These are phyloP conservation scores for Chalciporus chontae DNA, from an alignment of 768 basidiomycete genomes.

Conservation along the genomic window DNA sequence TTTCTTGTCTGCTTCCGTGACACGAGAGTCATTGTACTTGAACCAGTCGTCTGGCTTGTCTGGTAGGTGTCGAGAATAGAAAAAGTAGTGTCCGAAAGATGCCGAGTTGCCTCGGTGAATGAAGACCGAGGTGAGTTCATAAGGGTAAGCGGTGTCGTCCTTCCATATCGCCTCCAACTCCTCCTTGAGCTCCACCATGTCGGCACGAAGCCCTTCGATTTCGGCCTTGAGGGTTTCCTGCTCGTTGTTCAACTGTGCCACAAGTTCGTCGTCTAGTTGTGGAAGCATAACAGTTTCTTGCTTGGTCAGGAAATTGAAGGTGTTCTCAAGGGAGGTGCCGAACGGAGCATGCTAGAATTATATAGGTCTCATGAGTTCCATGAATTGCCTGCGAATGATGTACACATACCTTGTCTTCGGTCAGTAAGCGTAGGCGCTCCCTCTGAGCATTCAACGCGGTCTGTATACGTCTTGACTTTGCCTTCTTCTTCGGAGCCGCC, in stretches of 20 bases:
- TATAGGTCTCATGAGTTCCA: not conserved
- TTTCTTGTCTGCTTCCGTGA: constrained; percentile 68
- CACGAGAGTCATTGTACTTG: constrained; percentile 94
- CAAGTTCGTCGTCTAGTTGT: constrained; percentile 59
- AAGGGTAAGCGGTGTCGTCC: constrained; percentile 61
- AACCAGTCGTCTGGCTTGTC: constrained; percentile 82
- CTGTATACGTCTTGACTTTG: constrained; percentile 67
- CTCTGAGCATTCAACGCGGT: constrained; percentile 58
- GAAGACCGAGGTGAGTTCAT: constrained; percentile 92
- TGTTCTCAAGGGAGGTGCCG: constrained; percentile 50
- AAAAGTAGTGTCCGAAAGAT: constrained; percentile 93
- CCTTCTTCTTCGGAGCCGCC: constrained; percentile 67
- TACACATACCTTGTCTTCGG: constrained; percentile 64
- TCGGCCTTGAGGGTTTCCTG: constrained; percentile 49
- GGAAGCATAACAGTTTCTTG: constrained; percentile 42
- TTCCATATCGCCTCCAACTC: constrained; percentile 76
- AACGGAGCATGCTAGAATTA: constrained; percentile 56
- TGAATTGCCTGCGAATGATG: not conserved
- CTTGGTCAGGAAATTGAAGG: constrained; percentile 54
- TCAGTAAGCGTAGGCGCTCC: constrained; percentile 63
- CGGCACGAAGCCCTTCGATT: constrained; percentile 50
- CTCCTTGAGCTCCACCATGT: constrained; percentile 53
- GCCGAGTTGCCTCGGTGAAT: constrained; percentile 89
- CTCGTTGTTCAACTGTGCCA: constrained; percentile 51
- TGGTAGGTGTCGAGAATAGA: constrained; percentile 88